Percentiles rank a stretch among this genome's conserved stretches.
These are phyloP conservation scores for Triglochin maritima DNA, from an alignment of 106 monocot genomes.

Conservation along the genomic window DNA sequence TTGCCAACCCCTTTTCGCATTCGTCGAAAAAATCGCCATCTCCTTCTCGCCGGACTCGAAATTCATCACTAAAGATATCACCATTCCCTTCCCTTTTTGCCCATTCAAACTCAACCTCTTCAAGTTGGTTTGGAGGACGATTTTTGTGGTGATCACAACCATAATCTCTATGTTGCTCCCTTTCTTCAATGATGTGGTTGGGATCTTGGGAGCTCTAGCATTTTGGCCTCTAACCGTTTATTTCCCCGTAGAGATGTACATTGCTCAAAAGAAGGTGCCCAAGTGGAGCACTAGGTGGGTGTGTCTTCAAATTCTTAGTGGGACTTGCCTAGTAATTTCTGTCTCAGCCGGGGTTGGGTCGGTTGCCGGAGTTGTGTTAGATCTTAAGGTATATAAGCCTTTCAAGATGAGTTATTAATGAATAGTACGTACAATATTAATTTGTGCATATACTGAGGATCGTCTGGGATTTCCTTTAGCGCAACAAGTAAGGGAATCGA, in stretches of 20 bases:
- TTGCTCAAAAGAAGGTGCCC: constrained; percentile 20
- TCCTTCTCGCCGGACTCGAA: constrained; percentile 15
- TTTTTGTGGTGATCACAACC: constrained; percentile 41
- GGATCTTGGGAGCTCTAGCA: constrained; percentile 63
- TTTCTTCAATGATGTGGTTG: constrained; percentile 91
- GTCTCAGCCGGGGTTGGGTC: constrained; percentile 6
- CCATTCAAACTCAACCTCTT: constrained; percentile 26
- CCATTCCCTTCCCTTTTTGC: neutral
- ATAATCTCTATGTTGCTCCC: constrained; percentile 80
- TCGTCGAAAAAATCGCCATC: constrained; percentile 25
- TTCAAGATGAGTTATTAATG: constrained; percentile 10
- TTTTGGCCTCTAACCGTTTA: constrained; percentile 92
- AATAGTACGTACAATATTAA: neutral
- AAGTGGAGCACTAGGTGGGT: constrained; percentile 63
- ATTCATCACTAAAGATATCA: constrained; percentile 25
- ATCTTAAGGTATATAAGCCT: constrained; percentile 5
- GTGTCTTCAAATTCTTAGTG: constrained; percentile 55
- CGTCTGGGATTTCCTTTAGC: too few species aligned
- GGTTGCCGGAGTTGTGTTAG: constrained; percentile 1
- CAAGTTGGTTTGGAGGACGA: constrained; percentile 25
- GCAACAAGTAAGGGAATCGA: too few species aligned
- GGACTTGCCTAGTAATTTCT: constrained; percentile 29
- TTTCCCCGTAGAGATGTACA: constrained; percentile 15
- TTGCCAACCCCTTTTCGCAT: constrained; percentile 46
- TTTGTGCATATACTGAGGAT: too few species aligned